Evolutionary conservation across 2,329 filamentous ascomycete species (phyloP).

Genomic region (Fonsecaea nubica): DNA sequence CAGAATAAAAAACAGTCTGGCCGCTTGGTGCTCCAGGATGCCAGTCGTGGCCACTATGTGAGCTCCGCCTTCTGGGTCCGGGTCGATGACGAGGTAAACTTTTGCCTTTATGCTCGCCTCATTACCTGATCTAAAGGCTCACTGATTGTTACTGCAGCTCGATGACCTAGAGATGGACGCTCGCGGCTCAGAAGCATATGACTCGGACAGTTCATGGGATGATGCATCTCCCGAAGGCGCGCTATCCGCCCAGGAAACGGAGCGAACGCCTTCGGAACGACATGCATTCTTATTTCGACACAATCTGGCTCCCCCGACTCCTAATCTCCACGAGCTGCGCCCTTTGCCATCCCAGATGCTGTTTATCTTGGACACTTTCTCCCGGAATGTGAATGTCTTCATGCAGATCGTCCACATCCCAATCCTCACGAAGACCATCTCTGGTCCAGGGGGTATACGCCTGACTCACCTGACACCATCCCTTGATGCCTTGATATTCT

Average conservation of each 20-base stretch:
- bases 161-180: conserved; percentile 51
- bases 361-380: conserved; percentile 59
- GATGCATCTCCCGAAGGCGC: conserved; percentile 42
- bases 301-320: conserved; percentile 42
- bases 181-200: conserved; percentile 45
- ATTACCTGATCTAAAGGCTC: conserved; percentile 17
- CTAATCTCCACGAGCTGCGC: conserved; percentile 52
- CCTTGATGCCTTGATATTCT: conserved; percentile 62
- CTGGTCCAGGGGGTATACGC: conserved; percentile 46
- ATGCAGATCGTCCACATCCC: conserved; percentile 45
- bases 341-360: conserved; percentile 64
- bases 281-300: conserved; percentile 62
- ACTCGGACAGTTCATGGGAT: conserved; percentile 47
- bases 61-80: conserved; percentile 67
- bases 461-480: conserved; percentile 48
- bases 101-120: not conserved
- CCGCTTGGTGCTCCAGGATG: conserved; percentile 64
- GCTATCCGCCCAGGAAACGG: conserved; percentile 48
- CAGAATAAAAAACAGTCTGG: conserved; percentile 57
- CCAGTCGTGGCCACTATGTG: conserved; percentile 63
- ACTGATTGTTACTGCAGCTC: conserved; percentile 47
- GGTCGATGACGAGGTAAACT: conserved; percentile 64
- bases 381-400: conserved; percentile 59
- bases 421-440: conserved; percentile 43
- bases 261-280: conserved; percentile 53